Evolutionary conservation across 2,329 filamentous ascomycete genomes (phyloP), one percentile per base, ranked within the genome.

Genomic region (Phaeoacremonium minimum): DNA sequence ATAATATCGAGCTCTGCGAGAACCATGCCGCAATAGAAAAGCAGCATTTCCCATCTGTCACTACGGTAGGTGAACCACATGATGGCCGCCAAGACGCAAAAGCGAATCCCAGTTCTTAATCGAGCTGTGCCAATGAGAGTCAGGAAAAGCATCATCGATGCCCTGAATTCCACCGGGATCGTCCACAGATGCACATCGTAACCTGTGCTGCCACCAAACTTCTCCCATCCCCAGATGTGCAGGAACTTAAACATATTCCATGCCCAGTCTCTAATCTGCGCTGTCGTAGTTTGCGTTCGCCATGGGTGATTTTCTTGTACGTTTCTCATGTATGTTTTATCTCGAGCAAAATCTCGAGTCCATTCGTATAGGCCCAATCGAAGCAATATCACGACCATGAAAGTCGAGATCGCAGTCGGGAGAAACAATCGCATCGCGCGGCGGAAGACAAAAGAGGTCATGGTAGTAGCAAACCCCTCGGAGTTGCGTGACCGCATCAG

Each of bases 151-250:
- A 74, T 63, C 51, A 81, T 67, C 3, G 73, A 77, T 51, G 70
- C 74, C 41, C 71, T 64, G 48, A 76, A 78, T 51, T 81, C 77
- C 32, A 78, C 67, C 4, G 77, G 76, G 30, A 81, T 80, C 5
- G 77, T 80, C 77, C 77, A 81, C 16, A 80, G 55, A 43, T 81
- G 77, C 17, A 74, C 64, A 47, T 80, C 74, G 47, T 78, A 76
- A 15, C 54, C 62, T 53, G 64, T 73, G 28, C 60, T 66, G 37
- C 69, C 71, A 13, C 63, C 69, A 41, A 63, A 67, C 19, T 56
- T 58, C 37, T 66, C 60, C 71, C 71, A 76, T 41, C 61, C 58
- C 56, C 71, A 77, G 15, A 75, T 52, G 35, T 75, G 67, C 18
- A 75, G 46, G 42, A 75, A 74, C 17, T 61, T 53, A 45, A 63